Evolutionary conservation across 2,329 filamentous ascomycete genomes (phyloP).

Genomic region (Didymella pomorum): DNA sequence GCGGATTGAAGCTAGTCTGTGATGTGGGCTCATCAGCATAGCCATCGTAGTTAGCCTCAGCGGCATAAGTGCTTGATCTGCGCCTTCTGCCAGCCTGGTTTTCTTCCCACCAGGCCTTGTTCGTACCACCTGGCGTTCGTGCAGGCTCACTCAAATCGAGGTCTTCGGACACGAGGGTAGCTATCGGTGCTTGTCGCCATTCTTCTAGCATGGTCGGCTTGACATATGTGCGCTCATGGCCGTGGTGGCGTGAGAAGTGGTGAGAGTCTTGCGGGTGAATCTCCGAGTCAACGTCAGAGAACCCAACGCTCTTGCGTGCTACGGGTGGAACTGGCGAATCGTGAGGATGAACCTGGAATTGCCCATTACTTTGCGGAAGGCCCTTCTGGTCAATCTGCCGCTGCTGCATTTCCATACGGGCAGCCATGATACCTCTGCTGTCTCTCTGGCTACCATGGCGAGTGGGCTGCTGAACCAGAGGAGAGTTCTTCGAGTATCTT

Average conservation of each 20-base stretch:
- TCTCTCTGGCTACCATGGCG: slow-evolving; percentile 37
- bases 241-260: slow-evolving; percentile 48
- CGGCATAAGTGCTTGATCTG: slow-evolving; percentile 43
- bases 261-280: slow-evolving; percentile 41
- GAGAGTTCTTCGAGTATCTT: slow-evolving; percentile 32
- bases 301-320: slow-evolving; percentile 53
- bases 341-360: slow-evolving; percentile 41
- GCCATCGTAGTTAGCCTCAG: slow-evolving; percentile 66
- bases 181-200: slow-evolving; percentile 54
- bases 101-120: slow-evolving; percentile 78
- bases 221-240: slow-evolving; percentile 62
- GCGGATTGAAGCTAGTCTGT: slow-evolving; percentile 80
- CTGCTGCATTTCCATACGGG: slow-evolving; percentile 50
- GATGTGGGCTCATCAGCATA: slow-evolving; percentile 71
- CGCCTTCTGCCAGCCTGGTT: slow-evolving; percentile 56
- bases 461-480: slow-evolving; percentile 26
- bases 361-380: slow-evolving; percentile 43
- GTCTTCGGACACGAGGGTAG: slow-evolving; percentile 53
- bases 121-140: slow-evolving; percentile 32
- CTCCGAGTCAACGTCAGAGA: slow-evolving; percentile 42
- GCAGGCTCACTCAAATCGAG: slow-evolving; percentile 51
- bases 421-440: slow-evolving; percentile 46
- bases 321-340: slow-evolving; percentile 43
- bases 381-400: slow-evolving; percentile 49
- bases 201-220: slow-evolving; percentile 68